Base-by-base conservation (phyloP, 306 rosid genomes). In the Betula pendula region DNA sequence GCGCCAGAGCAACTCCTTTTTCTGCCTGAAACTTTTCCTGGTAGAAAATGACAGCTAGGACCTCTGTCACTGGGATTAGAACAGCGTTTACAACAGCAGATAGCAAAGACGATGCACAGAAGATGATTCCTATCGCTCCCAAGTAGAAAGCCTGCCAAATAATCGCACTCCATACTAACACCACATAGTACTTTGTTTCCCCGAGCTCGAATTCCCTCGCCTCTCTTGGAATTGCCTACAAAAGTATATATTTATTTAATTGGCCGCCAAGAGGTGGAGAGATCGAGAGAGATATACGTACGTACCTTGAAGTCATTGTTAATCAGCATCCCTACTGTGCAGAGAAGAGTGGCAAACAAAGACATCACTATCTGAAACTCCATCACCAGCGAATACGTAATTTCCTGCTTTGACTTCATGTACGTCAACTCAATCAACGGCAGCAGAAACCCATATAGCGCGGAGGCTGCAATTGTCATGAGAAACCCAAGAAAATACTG, bases 351-450 rank as follows among this genome's bases (percentile, higher is more conserved):
- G 24, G 97, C 99, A 66, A 81, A 88, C 68, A 90, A 56, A 59
- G 88, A 73, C 81, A 92, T 83, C 20, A 92, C 91, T 45, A 87
- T 16, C 85, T 95, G 98, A 85, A 88, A 77, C 92, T 95, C 97
- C 90, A 95, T 45, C 19, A 95, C 93, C 25, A 92, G 43, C 10
- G 89, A 63, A 70, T 89, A 95, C 1, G 92, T 92, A 0, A 95
- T 16, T 16, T 10, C 14, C 68, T 88, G 98, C 79, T 73, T 87
- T 53, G 86, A 80, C 85, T 85, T 89, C 58, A 66, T 78, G 31
- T 95, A 95, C 44, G 79, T 82, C 81, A 89, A 73, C 75, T 95
- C 99, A 38, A 90, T 53, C 85, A 89, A 40, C 50, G 97, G 97
- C 91, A 95, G 68, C 2, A 95, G n/a, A 1, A 95, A 85, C 10